These are phyloP conservation scores for Oryza rufipogon DNA, from an alignment of 176 grass and related monocot genomes.

Conservation along the genomic window DNA sequence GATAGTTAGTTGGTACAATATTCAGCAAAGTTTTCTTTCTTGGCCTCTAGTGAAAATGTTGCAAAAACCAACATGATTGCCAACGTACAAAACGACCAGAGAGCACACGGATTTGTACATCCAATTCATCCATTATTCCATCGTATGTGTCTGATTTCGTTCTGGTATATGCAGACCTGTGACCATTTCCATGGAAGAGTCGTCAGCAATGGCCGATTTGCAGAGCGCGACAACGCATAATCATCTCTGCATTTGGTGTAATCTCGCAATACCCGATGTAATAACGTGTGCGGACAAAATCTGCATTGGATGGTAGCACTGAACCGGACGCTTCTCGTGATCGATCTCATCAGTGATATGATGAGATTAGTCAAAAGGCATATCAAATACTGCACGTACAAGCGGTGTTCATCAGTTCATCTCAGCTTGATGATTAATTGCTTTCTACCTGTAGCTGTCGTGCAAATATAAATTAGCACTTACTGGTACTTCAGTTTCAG, in stretches of 20 bases:
- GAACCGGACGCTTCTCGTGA: not conserved
- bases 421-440: constrained; percentile 3
- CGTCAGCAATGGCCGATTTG: not conserved
- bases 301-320: not conserved
- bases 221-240: not conserved
- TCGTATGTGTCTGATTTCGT: not conserved
- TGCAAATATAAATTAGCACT: not conserved
- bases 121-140: not conserved
- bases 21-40: not conserved
- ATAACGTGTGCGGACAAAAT: not conserved
- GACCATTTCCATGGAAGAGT: not conserved
- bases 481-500: not conserved
- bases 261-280: not conserved
- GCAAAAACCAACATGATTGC: not conserved
- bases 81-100: not conserved
- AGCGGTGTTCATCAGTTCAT: not conserved
- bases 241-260: not conserved
- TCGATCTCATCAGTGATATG: not conserved
- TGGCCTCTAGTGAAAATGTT: not conserved
- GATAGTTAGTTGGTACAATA: not conserved
- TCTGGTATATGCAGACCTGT: not conserved
- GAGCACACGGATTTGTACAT: not conserved
- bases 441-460: not conserved
- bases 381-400: not conserved
- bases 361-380: not conserved